Evolutionary conservation across 1,284 basidiomycete species (phyloP).

Genomic region (Irpex lacteus): DNA sequence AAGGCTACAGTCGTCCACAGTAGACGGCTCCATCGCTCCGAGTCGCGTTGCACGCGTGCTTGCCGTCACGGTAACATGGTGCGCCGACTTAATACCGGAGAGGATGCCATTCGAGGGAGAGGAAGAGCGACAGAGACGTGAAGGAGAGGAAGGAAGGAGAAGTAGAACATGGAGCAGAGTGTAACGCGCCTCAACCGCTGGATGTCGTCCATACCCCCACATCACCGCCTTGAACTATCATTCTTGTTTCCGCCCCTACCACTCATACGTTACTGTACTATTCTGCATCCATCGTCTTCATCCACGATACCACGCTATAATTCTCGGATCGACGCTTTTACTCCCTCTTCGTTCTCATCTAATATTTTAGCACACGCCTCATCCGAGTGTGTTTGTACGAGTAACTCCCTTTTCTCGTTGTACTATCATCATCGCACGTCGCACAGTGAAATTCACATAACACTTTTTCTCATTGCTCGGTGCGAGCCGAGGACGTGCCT

Average conservation of each 20-base stretch:
- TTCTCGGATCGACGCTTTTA: slow-evolving; percentile 1
- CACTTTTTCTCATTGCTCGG: not conserved
- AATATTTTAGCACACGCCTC: not conserved
- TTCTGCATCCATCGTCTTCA: not conserved
- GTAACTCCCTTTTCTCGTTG: not conserved
- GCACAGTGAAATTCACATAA: not conserved
- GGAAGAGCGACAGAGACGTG: not conserved
- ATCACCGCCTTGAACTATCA: not conserved
- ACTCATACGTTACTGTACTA: not conserved
- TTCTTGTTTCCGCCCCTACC: not conserved
- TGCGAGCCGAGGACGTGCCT: not conserved
- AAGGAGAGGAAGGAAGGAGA: slow-evolving; percentile 3
- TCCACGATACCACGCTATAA: slow-evolving; percentile 4
- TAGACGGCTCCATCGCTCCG: not conserved
- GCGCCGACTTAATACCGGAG: not conserved
- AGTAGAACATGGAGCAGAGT: slow-evolving; percentile 2
- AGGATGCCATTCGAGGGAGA: not conserved
- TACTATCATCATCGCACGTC: not conserved
- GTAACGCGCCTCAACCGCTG: not conserved
- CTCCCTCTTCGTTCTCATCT: not conserved
- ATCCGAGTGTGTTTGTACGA: not conserved
- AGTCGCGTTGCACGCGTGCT: not conserved
- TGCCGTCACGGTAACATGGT: not conserved
- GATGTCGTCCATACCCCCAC: slow-evolving; percentile 11
- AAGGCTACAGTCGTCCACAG: slow-evolving; percentile 16